Evolutionary conservation across 441 rosid species (phyloP).

Genomic region (Erysimum pusillum): DNA sequence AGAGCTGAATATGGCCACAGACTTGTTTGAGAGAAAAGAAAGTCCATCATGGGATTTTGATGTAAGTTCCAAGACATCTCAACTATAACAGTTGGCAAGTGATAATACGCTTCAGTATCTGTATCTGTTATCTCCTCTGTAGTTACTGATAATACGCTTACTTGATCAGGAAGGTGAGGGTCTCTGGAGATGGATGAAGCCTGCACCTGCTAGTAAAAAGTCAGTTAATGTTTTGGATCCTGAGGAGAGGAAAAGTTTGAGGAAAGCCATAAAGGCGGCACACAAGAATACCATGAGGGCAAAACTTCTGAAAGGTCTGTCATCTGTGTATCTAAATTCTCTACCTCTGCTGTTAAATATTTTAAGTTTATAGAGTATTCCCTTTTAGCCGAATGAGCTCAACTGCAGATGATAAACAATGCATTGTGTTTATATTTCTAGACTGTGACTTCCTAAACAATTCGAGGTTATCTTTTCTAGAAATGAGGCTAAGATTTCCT

Average conservation of each 20-base stretch:
- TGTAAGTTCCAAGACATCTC: conserved; percentile 49
- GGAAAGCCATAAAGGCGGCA: conserved; percentile 24
- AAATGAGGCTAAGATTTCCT: too few species aligned
- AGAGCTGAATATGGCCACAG: conserved; percentile 64
- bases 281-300: conserved; percentile 30
- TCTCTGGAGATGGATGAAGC: conserved; percentile 76
- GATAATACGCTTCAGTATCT: neutral
- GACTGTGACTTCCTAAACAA: neutral
- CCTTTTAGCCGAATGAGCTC: neutral
- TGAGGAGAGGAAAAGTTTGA: conserved; percentile 48
- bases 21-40: conserved; percentile 66
- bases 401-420: too few species aligned
- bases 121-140: neutral
- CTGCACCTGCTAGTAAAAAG: conserved; percentile 71
- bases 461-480: neutral
- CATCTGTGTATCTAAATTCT: neutral
- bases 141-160: neutral
- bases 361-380: conserved; percentile 11
- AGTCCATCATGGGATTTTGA: conserved; percentile 82
- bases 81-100: neutral
- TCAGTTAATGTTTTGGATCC: conserved; percentile 39
- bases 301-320: conserved; percentile 49
- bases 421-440: neutral
- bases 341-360: neutral
- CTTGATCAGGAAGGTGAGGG: conserved; percentile 58